Evolutionary conservation across 106 monocot genomes (phyloP), one percentile per base, ranked within the genome.

Genomic region (Ottelia alismoides): DNA sequence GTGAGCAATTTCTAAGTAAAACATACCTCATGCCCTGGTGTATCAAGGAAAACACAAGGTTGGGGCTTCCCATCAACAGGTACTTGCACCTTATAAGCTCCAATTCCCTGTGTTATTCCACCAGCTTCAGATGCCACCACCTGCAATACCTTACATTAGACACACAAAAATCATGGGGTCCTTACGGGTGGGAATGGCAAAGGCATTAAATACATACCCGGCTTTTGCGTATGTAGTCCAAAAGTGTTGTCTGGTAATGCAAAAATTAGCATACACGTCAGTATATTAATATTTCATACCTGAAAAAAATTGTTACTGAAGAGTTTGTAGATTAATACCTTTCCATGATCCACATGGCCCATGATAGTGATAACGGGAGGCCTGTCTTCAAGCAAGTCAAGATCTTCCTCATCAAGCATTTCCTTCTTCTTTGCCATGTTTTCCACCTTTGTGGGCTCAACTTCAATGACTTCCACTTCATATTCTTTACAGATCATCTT

Each of bases 271-370:
- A 44, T 6, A 53, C 26, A 49, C 32, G 12, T 14, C n/a, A n/a
- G n/a, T n/a, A n/a, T n/a, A n/a, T 27, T 47, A 50, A 50, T 50
- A 1, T 14, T 0, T 28, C 25, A 27, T 1, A 54, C 7, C 12
- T 1, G 2, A 29, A 2, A 7, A 54, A 54, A 54, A 28, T n/a
- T n/a, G n/a, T n/a, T n/a, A n/a, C n/a, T n/a, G n/a, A n/a, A 25
- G 52, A 31, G 28, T 20, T 9, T 30, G 26, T 20, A 22, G 11
- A 25, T 53, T 25, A n/a, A 59, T 60, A 90, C 89, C 89, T 98
- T 98, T 55, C 96, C 96, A 54, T 98, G 96, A 74, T 98, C 96
- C 0, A 98, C 96, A 78, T 98, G 96, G 18, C 96, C 96, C 96
- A 98, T 89, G 52, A 98, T 98, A 20, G 96, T 98, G 55, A 98